These are phyloP conservation scores for Trifolium pratense DNA, from an alignment of 306 rosid genomes.

Conservation along the genomic window DNA sequence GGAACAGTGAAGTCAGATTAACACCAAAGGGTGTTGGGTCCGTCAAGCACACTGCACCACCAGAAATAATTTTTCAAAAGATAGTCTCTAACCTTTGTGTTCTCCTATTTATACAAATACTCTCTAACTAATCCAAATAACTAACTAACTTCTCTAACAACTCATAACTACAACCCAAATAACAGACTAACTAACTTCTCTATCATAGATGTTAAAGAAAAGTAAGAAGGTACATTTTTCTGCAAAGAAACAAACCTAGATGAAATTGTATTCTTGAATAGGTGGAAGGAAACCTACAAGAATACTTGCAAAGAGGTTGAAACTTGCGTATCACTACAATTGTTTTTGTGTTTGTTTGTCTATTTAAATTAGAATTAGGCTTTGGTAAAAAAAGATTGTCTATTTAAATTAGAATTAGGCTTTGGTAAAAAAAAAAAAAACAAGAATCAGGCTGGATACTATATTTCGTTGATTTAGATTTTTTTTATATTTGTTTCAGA, in stretches of 20 bases:
- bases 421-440: not conserved
- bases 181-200: too few relatives aligned
- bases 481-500: not conserved
- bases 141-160: too few relatives aligned
- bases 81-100: too few relatives aligned
- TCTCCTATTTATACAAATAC: too few relatives aligned
- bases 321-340: not conserved
- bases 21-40: too few relatives aligned
- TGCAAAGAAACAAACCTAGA: not conserved
- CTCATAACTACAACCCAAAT: too few relatives aligned
- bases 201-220: constrained; percentile 4
- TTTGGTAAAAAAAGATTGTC: not conserved
- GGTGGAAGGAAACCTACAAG: not conserved
- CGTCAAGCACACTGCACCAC: too few relatives aligned
- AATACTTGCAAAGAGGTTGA: not conserved
- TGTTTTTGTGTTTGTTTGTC: not conserved
- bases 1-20: too few relatives aligned
- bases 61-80: too few relatives aligned
- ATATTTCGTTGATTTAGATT: not conserved
- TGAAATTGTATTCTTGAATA: not conserved
- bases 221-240: not conserved
- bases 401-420: too few relatives aligned
- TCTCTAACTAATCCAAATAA: too few relatives aligned
- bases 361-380: not conserved
- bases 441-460: not conserved